A percentile compares a stretch with the other conserved stretches of the same genome.
phyloP scores from a whole-genome alignment of 2,329 filamentous ascomycete species.

The Botryosphaeria dothidea region DNA sequence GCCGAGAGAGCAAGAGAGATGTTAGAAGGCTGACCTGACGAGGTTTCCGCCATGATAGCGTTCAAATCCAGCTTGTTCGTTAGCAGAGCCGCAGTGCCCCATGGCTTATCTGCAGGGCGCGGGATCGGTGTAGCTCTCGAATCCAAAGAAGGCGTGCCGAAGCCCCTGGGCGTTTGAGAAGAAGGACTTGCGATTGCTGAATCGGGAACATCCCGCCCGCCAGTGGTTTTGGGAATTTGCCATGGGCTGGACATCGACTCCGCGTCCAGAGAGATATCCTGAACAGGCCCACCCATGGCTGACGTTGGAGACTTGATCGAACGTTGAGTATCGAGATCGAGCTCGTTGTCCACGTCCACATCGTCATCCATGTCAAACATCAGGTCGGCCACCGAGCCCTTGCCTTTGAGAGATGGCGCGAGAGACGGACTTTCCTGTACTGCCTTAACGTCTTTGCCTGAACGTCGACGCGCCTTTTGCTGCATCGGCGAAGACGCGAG shows the following conservation, averaged over 20 bases:
- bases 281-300: background rate
- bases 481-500: constrained; percentile 24
- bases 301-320: background rate
- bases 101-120: constrained; percentile 45
- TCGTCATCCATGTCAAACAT: constrained; percentile 97
- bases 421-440: constrained; percentile 60
- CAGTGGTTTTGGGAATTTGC: background rate
- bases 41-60: constrained; percentile 67
- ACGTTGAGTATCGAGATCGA: background rate
- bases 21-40: constrained; percentile 52
- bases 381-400: constrained; percentile 70
- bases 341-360: constrained; percentile 33
- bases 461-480: constrained; percentile 19
- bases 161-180: background rate
- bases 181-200: background rate
- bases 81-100: constrained; percentile 56
- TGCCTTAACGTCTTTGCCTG: constrained; percentile 45
- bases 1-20: constrained; percentile 54
- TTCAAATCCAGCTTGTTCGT: constrained; percentile 70
- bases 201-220: background rate
- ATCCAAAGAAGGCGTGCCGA: background rate
- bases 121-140: background rate
- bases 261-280: background rate
- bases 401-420: constrained; percentile 69
- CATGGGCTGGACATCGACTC: background rate